Percentiles rank a stretch among this genome's conserved stretches.
Conservation (phyloP, 768 basidiomycete species). For the Russula brevipes region DNA sequence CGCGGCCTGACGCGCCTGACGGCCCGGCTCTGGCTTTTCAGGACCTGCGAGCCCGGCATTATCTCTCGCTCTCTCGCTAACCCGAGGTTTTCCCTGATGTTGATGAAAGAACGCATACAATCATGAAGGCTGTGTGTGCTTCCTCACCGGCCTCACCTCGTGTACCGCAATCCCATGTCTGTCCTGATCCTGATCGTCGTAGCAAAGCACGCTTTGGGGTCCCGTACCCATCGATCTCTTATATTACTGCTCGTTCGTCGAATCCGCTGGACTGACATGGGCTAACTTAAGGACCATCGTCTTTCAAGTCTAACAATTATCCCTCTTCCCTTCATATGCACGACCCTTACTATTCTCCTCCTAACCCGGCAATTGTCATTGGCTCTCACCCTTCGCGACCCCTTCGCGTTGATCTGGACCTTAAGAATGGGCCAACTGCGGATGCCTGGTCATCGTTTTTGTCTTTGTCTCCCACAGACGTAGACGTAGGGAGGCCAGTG, state of each 20-base stretch:
- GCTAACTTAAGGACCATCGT: not conserved
- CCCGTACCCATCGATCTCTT: not conserved
- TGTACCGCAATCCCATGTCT: not conserved
- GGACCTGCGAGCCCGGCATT: too few relatives aligned
- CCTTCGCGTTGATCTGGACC: not conserved
- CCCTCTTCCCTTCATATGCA: not conserved
- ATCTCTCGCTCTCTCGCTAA: too few relatives aligned
- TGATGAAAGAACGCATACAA: too few relatives aligned
- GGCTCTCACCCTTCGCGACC: not conserved
- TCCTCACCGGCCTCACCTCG: too few relatives aligned
- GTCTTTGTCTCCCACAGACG: not conserved
- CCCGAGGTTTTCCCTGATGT: too few relatives aligned
- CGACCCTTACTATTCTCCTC: not conserved
- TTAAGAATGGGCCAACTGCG: not conserved
- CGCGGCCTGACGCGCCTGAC: too few relatives aligned
- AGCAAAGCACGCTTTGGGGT: not conserved
- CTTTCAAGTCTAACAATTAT: not conserved
- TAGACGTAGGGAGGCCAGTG: not conserved
- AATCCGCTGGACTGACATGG: too few relatives aligned
- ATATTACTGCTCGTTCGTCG: slow-evolving; percentile 1
- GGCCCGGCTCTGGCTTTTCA: too few relatives aligned
- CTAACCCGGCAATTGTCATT: not conserved
- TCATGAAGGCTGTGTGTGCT: too few relatives aligned
- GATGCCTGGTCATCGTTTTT: not conserved
- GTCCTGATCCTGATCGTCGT: not conserved